A percentile compares a stretch with the other conserved stretches of the same genome.
Conservation (phyloP, 805 yeast genomes). For the Wickerhamiella siamensis region DNA sequence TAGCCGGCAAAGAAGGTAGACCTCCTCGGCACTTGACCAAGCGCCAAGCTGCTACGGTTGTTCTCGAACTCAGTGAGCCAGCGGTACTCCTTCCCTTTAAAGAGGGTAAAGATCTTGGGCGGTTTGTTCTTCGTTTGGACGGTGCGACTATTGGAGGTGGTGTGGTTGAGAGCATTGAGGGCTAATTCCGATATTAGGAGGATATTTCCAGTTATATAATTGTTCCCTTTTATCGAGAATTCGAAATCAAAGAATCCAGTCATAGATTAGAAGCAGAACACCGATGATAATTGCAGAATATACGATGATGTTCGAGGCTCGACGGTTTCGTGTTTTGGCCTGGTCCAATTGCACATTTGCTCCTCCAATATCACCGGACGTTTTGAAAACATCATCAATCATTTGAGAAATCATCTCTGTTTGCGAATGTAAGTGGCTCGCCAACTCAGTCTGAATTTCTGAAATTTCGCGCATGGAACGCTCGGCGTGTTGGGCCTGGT, state of each 20-base stretch:
- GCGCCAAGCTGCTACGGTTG: conserved; percentile 45
- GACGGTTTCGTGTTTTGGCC: conserved; percentile 54
- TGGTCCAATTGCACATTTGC: conserved; percentile 59
- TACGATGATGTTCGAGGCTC: conserved; percentile 43
- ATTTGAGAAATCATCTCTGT: conserved; percentile 52
- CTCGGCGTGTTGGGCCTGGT: conserved; percentile 28
- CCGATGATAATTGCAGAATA: conserved; percentile 43
- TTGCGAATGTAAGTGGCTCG: conserved; percentile 59
- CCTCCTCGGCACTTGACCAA: conserved; percentile 45
- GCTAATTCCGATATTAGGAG: too few species aligned
- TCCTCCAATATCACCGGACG: conserved; percentile 45
- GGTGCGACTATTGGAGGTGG: conserved; percentile 63
- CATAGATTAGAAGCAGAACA: conserved; percentile 34
- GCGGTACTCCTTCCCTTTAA: conserved; percentile 39
- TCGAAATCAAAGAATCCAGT: neutral
- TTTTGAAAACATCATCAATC: conserved; percentile 51
- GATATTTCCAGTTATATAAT: too few species aligned
- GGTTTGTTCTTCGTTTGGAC: conserved; percentile 55
- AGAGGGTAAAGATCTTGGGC: conserved; percentile 40
- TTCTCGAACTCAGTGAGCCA: conserved; percentile 34
- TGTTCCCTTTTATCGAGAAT: too few species aligned
- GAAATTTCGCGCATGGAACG: conserved; percentile 44
- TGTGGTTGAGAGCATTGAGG: conserved; percentile 25
- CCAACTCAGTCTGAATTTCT: conserved; percentile 57
- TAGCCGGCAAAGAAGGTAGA: conserved; percentile 19